phyloP scores from a whole-genome alignment of 139 green algal species.

The Spirogloea muscicola region DNA sequence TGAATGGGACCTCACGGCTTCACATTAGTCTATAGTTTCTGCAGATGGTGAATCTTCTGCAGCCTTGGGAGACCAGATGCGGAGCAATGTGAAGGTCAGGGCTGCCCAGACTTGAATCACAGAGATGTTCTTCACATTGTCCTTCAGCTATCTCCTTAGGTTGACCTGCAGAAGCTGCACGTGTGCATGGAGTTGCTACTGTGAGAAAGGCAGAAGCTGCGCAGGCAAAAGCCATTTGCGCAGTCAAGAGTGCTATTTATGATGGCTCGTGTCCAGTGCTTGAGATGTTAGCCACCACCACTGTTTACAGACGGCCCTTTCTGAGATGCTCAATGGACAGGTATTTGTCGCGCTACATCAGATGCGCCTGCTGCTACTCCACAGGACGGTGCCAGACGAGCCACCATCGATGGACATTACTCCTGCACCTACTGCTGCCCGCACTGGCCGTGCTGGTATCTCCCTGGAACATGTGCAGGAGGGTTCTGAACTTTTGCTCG shows the following conservation, averaged over 20 bases:
- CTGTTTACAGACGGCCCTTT: too few species aligned
- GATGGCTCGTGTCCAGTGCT: too few species aligned
- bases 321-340: too few species aligned
- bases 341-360: conserved; percentile 48
- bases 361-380: conserved; percentile 15
- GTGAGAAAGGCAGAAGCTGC: too few species aligned
- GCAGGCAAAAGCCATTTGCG: too few species aligned
- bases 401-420: background rate
- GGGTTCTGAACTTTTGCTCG: conserved; percentile 27
- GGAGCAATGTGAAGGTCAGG: conserved; percentile 8
- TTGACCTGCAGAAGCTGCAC: too few species aligned
- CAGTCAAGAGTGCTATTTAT: too few species aligned
- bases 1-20: too few species aligned
- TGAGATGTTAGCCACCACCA: too few species aligned
- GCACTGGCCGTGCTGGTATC: conserved; percentile 7
- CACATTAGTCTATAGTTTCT: too few species aligned
- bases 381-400: conserved; percentile 18
- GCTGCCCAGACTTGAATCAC: too few species aligned
- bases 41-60: conserved; percentile 25
- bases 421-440: background rate
- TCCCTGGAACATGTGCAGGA: conserved; percentile 8
- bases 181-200: background rate
- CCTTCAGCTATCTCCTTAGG: background rate
- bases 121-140: conserved; percentile 3
- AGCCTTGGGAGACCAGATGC: conserved; percentile 27